Base-by-base conservation (phyloP, 192 early-diverging fungal species). In the Neocallimastix lanati region DNA sequence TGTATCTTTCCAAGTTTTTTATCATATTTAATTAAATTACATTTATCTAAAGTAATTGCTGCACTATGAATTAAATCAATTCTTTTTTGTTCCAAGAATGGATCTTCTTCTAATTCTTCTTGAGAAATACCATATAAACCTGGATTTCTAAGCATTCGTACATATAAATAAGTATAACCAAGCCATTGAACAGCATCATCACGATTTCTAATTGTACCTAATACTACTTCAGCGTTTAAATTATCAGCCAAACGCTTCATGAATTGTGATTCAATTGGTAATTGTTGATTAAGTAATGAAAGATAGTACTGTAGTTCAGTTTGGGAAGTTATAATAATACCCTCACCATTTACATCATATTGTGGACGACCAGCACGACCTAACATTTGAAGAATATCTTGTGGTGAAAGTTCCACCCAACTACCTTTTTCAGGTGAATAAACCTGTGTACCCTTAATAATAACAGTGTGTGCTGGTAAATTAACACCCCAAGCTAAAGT, bases 401-500 rank as follows among this genome's bases (percentile, higher is more conserved):
- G 95, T 77, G 96, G 94, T 40, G 91, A 92, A 78, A 99, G 82
- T 85, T 99, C 96, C n/a, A 91, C 87, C 96, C 96, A 99, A 12
- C 90, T 83, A 77, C 97, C 97, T 84, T 95, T 93, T 84, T 98
- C 96, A 16, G 97, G 95, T 35, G 90, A 92, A 83, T 99, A 99
- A 77, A 99, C 93, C 82, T 99, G 96, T 15, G 97, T 99, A 25
- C 97, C 97, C 86, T 97, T 98, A 85, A 99, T 99, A 36, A 99
- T 94, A 76, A 99, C 97, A 11, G 95, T 93, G 80, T 99, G 96
- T 14, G 97, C 97, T 15, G 97, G 97, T 81, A 99, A 88, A 80
- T 99, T 99, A 80, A 99, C 97, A 88, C 97, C 97, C 97, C 97
- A 99, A 58, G 97, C 97, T 77, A 99, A 85, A 0, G 97, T 99